Evolutionary conservation across 2,329 filamentous ascomycete genomes (phyloP).

Genomic region (Moelleriella libera): DNA sequence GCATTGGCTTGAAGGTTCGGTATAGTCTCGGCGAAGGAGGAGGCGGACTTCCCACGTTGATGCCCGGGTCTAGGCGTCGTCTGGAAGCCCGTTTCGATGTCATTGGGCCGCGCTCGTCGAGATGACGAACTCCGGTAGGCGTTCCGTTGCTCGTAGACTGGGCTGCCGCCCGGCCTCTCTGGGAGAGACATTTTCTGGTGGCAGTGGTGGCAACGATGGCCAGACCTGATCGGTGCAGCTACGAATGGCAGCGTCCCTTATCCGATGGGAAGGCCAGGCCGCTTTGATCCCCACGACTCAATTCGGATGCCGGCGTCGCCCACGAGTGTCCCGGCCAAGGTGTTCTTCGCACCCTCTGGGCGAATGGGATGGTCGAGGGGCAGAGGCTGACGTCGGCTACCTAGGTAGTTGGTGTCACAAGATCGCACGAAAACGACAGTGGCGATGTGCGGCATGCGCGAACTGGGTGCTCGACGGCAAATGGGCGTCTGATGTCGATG

Average conservation of each 20-base stretch:
- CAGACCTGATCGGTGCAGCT: background rate
- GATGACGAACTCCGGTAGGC: slow-evolving; percentile 56
- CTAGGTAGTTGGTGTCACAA: background rate
- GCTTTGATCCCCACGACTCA: too few relatives aligned
- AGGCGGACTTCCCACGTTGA: slow-evolving; percentile 41
- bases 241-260: too few relatives aligned
- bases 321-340: too few relatives aligned
- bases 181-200: slow-evolving; percentile 39
- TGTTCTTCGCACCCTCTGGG: too few relatives aligned
- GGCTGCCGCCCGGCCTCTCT: slow-evolving; percentile 48
- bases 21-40: slow-evolving; percentile 45
- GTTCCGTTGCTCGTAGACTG: slow-evolving; percentile 45
- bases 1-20: slow-evolving; percentile 37
- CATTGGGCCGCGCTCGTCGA: slow-evolving; percentile 49
- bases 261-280: too few relatives aligned
- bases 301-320: too few relatives aligned
- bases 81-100: slow-evolving; percentile 53
- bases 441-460: background rate
- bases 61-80: slow-evolving; percentile 25
- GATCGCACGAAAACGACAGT: background rate
- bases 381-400: background rate
- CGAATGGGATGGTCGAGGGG: too few relatives aligned
- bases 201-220: background rate
- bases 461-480: background rate
- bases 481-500: background rate